Conservation (phyloP, 768 basidiomycete genomes). For the Floccularia luteovirens region DNA sequence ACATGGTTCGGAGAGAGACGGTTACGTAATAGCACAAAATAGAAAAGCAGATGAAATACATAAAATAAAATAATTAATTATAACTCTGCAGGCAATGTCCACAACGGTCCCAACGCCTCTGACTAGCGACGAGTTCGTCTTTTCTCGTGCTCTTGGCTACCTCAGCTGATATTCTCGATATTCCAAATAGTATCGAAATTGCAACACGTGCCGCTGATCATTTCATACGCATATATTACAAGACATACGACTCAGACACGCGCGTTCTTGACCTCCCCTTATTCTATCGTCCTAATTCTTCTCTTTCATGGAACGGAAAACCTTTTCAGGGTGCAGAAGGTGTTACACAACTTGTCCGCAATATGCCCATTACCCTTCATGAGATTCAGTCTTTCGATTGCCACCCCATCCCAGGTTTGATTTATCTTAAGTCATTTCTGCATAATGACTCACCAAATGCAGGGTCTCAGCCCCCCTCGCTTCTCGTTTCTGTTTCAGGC, state of each 20-base stretch:
- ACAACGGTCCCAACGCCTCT: slow-evolving; percentile 22
- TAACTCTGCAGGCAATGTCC: slow-evolving; percentile 5
- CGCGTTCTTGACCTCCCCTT: slow-evolving; percentile 71
- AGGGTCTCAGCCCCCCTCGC: slow-evolving; percentile 75
- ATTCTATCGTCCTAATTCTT: slow-evolving; percentile 73
- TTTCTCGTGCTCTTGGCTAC: slow-evolving; percentile 8
- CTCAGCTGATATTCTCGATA: slow-evolving; percentile 9
- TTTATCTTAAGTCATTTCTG: slow-evolving; percentile 3
- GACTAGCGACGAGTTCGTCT: slow-evolving; percentile 52
- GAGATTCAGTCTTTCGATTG: slow-evolving; percentile 87
- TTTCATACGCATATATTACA: slow-evolving; percentile 78
- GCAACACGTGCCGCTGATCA: slow-evolving; percentile 78
- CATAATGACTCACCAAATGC: slow-evolving; percentile 2
- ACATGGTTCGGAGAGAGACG: not conserved
- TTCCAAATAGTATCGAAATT: slow-evolving; percentile 68
- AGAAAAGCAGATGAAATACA: not conserved
- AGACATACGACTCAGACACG: slow-evolving; percentile 74
- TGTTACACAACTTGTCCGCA: slow-evolving; percentile 54
- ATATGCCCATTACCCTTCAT: slow-evolving; percentile 76
- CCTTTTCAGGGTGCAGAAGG: slow-evolving; percentile 70
- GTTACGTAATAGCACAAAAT: not conserved
- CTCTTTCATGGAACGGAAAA: slow-evolving; percentile 81
- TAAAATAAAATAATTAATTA: not conserved
- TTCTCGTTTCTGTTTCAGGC: slow-evolving; percentile 76
- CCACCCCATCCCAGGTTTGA: slow-evolving; percentile 77